Base-by-base conservation (phyloP, 192 early-diverging fungal genomes). In the Linderina pennispora region DNA sequence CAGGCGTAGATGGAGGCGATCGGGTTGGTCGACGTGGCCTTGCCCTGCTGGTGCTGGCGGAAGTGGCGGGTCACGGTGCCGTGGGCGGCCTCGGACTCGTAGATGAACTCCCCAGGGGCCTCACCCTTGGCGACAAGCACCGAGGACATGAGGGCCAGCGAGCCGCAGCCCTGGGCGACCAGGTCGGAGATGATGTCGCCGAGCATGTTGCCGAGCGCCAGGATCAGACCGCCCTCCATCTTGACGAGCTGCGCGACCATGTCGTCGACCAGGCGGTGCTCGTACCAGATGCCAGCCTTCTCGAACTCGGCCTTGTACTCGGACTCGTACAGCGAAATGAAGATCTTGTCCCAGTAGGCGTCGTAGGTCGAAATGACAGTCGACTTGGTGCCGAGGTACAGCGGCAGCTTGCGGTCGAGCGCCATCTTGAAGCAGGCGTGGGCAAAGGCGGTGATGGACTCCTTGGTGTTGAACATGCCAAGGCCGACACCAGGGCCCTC, bases 161-260 rank as follows among this genome's bases (percentile, higher is more conserved):
- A 87, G 31, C 93, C 93, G 48, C 84, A 94, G 43, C 94, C 95
- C 69, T 98, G 95, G n/a, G 95, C 95, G 22, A 98, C 76, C 58
- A 92, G 82, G 66, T 95, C 92, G 20, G 91, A 93, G 60, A 95
- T 91, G 15, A 95, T 91, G 76, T 98, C 94, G 48, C 92, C 86
- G 53, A 93, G 87, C 75, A 92, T 93, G 81, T 97, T 97, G 72
- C 93, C 93, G 70, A 80, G 82, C 9, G 94, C 92, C 81, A 91
- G 91, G 14, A 98, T 84, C 40, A 94, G 93, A 22, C 88, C 90
- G 38, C 95, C 95, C 26, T 84, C 67, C 36, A 91, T 92, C 76
- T 98, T 98, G 54, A 98, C 74, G 40, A 86, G 86, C 75, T 98
- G 93, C 5, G 95, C 95, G 65, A 94, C 91, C 93, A 96, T 96